phyloP scores from a whole-genome alignment of 306 rosid genomes.

The Carpinus viminea region DNA sequence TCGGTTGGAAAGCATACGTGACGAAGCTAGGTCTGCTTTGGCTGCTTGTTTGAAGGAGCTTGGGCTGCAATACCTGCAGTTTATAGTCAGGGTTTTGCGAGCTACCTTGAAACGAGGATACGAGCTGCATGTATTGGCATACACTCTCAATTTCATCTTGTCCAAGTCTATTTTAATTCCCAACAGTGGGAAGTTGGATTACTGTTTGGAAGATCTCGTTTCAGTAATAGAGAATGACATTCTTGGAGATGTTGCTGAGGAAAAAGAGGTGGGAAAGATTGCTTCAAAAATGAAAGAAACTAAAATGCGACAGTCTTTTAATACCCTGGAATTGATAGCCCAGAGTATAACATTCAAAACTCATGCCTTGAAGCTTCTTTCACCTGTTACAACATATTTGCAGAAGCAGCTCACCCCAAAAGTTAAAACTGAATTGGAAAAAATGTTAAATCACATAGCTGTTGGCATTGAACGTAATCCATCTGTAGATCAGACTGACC shows the following conservation, averaged over 20 bases:
- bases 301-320: constrained; percentile 68
- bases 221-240: constrained; percentile 72
- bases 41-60: constrained; percentile 89
- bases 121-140: constrained; percentile 92
- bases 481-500: constrained; percentile 73
- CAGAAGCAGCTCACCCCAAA: constrained; percentile 65
- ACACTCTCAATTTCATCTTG: constrained; percentile 76
- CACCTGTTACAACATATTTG: constrained; percentile 64
- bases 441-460: constrained; percentile 73
- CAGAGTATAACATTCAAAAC: constrained; percentile 75
- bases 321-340: constrained; percentile 74
- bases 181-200: constrained; percentile 70
- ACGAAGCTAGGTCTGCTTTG: constrained; percentile 89
- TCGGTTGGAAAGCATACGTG: constrained; percentile 80
- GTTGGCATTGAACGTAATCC: constrained; percentile 81
- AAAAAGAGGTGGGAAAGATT: constrained; percentile 90
- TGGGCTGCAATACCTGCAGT: constrained; percentile 85
- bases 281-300: constrained; percentile 99
- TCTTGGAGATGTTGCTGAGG: constrained; percentile 88
- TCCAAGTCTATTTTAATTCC: constrained; percentile 63
- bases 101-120: constrained; percentile 79
- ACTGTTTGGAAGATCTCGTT: constrained; percentile 83
- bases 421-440: constrained; percentile 72
- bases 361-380: constrained; percentile 64
- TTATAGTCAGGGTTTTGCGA: constrained; percentile 68